Evolutionary conservation across 2,329 filamentous ascomycete genomes (phyloP).

Genomic region (Camptophora hylomeconis): DNA sequence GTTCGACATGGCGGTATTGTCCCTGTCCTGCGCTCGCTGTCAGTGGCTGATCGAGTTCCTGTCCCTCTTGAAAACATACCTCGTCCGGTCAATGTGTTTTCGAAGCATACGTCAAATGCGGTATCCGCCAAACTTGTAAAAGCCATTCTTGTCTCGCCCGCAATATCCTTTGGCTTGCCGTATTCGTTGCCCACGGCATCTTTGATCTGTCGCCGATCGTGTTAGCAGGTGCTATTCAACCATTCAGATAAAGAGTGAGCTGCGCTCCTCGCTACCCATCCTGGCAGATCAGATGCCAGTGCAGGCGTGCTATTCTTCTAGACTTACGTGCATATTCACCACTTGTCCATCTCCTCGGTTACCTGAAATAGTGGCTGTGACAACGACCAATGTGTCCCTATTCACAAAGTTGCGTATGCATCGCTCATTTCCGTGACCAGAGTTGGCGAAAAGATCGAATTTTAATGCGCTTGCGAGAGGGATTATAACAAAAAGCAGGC

Average conservation of each 20-base stretch:
- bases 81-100: constrained; percentile 58
- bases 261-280: neutral
- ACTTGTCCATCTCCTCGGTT: constrained; percentile 79
- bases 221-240: too few species aligned
- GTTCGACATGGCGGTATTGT: constrained; percentile 58
- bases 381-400: constrained; percentile 85
- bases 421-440: constrained; percentile 58
- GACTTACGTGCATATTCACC: constrained; percentile 81
- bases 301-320: neutral
- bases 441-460: constrained; percentile 71
- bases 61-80: constrained; percentile 51
- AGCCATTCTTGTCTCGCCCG: constrained; percentile 80
- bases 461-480: constrained; percentile 56
- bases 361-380: constrained; percentile 82
- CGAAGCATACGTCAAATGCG: constrained; percentile 92
- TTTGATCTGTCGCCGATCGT: constrained; percentile 85
- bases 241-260: too few species aligned
- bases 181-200: constrained; percentile 96
- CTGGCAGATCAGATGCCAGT: neutral
- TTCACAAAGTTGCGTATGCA: constrained; percentile 95
- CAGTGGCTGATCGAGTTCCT: too few species aligned
- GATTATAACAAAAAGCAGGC: constrained; percentile 22
- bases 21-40: too few species aligned
- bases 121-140: constrained; percentile 89
- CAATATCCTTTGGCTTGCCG: constrained; percentile 77